Evolutionary conservation across 805 yeast species (phyloP), one percentile per base, ranked within the genome.

Genomic region (Komagataella populi): DNA sequence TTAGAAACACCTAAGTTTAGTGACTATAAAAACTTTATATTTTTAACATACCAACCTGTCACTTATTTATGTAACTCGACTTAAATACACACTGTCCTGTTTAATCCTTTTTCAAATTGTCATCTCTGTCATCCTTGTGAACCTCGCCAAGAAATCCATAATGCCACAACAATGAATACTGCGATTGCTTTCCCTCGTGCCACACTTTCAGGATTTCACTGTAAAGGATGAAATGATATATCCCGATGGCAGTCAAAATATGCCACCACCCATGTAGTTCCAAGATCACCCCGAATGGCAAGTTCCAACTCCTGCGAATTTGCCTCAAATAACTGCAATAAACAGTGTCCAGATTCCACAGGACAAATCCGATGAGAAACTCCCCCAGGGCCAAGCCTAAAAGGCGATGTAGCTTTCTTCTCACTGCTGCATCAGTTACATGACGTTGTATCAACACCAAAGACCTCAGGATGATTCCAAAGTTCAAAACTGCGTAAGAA

Each of bases 181-280:
- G 73, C 24, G 72, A 61, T 39, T 78, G 74, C 10, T 67, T 67
- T 2, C 80, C 80, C 16, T 73, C 70, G 55, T 83, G 72, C 66
- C 83, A 79, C 45, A 81, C 66, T 56, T 93, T 76, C 55, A 89
- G 70, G 57, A 83, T 81, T 67, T 87, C 89, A 59, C 82, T 73
- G 61, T 83, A 87, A 3, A 84, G 81, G 55, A 89, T 73, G 64
- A 86, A 88, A 62, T 73, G 83, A 67, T 87, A 90, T 10, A 89
- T 90, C 1, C 96, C 95, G 17, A 80, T 68, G 0, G 93, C 89
- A 0, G 90, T 84, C 52, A 84, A 70, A 23, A 84, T 68, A 61
- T 89, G 97, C 97, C 97, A 89, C 96, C 96, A 90, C 22, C 93
- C 95, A 60, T 89, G 97, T 22, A 90, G 81, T 64, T 89, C 97